phyloP scores from a whole-genome alignment of 805 yeast genomes.

The Alloascoidea africana region DNA sequence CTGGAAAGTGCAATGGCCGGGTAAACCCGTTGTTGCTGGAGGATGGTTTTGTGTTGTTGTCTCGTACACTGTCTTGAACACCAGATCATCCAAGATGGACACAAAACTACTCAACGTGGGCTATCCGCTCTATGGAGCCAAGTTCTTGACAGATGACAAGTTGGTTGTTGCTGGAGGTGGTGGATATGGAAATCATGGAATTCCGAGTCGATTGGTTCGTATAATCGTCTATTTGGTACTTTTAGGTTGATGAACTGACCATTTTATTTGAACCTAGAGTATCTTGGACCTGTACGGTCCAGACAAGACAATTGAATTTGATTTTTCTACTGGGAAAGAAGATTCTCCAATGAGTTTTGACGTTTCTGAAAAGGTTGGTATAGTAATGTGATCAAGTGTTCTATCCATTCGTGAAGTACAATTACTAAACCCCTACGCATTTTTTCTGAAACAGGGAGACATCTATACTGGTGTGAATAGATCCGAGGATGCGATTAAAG shows the following conservation, averaged over 20 bases:
- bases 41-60: too few relatives aligned
- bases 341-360: constrained; percentile 86
- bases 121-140: constrained; percentile 64
- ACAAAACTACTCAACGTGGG: constrained; percentile 10
- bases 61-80: too few relatives aligned
- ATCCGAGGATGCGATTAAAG: constrained; percentile 36
- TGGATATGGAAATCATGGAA: constrained; percentile 84
- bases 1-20: too few relatives aligned
- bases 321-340: constrained; percentile 26
- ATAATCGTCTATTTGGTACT: neutral
- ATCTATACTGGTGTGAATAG: constrained; percentile 72
- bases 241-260: constrained; percentile 2
- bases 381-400: neutral
- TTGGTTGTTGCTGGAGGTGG: constrained; percentile 86
- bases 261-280: constrained; percentile 5
- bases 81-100: neutral
- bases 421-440: neutral
- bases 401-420: neutral
- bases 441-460: constrained; percentile 17
- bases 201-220: constrained; percentile 54
- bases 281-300: neutral
- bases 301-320: neutral
- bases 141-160: constrained; percentile 43
- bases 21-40: too few relatives aligned
- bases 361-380: constrained; percentile 19